Conservation (phyloP, 306 rosid species). For the Carpinus fangiana region DNA sequence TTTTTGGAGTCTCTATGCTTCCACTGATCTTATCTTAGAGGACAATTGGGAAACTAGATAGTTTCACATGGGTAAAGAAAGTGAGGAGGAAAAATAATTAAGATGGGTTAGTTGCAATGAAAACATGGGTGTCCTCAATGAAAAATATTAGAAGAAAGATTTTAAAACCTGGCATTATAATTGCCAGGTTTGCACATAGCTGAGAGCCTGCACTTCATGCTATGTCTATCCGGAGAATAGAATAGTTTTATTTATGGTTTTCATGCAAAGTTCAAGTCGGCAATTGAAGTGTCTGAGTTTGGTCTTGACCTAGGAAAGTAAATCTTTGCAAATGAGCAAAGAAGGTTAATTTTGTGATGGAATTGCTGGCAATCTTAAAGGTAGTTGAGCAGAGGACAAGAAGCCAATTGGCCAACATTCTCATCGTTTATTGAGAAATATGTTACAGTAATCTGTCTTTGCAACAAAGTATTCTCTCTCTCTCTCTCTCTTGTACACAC, state of each 20-base stretch:
- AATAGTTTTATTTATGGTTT: background rate
- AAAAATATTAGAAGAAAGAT: background rate
- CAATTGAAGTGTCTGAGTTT: background rate
- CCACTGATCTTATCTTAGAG: background rate
- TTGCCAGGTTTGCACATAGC: background rate
- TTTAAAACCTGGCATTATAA: background rate
- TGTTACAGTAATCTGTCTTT: background rate
- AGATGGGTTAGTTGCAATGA: background rate
- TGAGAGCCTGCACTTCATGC: background rate
- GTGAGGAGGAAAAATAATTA: background rate
- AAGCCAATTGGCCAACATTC: background rate
- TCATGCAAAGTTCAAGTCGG: background rate
- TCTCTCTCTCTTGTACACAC: background rate
- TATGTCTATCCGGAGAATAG: background rate
- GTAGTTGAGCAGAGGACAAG: background rate
- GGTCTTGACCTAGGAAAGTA: background rate
- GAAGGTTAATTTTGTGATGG: background rate
- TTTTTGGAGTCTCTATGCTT: background rate
- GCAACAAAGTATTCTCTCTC: background rate
- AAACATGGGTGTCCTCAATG: background rate
- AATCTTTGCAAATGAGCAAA: background rate
- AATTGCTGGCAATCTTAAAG: background rate
- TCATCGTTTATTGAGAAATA: background rate
- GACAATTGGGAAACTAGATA: background rate
- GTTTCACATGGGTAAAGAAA: background rate